A percentile compares a stretch with the other conserved stretches of the same genome.
Evolutionary conservation across 306 rosid species (phyloP).

Genomic region (Prunus davidiana): DNA sequence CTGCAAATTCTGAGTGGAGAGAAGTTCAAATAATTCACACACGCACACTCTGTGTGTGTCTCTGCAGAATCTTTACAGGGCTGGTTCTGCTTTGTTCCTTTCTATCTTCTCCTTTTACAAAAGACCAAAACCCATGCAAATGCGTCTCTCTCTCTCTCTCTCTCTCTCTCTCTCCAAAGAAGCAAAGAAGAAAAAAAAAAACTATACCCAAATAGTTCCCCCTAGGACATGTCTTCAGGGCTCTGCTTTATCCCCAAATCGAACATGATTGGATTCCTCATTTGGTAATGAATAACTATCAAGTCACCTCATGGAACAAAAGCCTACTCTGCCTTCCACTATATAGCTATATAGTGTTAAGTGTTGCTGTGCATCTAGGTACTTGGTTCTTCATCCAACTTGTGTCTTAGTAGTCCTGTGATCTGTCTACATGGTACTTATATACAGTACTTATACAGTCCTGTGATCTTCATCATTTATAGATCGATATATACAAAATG

Average conservation of each 20-base stretch:
- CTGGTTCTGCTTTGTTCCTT: constrained; percentile 35
- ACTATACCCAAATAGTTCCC: constrained; percentile 33
- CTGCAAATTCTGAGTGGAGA: constrained; percentile 55
- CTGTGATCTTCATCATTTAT: too few relatives aligned
- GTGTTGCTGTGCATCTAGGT: constrained; percentile 16
- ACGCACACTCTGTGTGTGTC: background rate
- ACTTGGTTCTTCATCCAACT: background rate
- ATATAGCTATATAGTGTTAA: background rate
- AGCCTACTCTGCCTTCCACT: constrained; percentile 16
- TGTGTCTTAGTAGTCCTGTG: constrained; percentile 22
- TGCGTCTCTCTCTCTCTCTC: background rate
- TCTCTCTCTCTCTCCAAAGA: constrained; percentile 16
- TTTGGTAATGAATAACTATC: constrained; percentile 40
- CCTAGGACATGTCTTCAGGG: constrained; percentile 23
- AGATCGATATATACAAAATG: too few relatives aligned
- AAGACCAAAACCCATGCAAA: background rate
- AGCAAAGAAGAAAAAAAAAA: background rate
- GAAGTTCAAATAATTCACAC: constrained; percentile 29
- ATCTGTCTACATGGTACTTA: too few relatives aligned
- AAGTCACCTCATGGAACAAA: constrained; percentile 34
- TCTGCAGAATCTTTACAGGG: constrained; percentile 62
- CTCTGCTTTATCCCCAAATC: constrained; percentile 28
- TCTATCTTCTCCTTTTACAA: constrained; percentile 22
- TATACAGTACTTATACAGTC: too few relatives aligned
- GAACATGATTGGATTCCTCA: constrained; percentile 51